Evolutionary conservation across 768 basidiomycete species (phyloP).

Genomic region (Hebeloma cylindrosporum): DNA sequence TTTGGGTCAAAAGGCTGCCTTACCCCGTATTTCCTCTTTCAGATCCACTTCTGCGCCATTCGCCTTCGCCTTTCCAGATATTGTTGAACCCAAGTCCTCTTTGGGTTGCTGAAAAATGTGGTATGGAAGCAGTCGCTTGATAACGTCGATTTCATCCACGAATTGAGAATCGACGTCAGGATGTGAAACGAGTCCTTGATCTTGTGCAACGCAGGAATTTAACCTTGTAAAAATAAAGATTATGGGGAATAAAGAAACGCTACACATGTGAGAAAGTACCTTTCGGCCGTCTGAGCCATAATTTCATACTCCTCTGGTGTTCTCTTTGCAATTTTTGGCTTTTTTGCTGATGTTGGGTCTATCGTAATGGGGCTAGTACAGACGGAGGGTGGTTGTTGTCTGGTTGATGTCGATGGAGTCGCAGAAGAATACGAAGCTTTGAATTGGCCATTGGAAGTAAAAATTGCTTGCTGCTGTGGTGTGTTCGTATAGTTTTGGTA

Average conservation of each 20-base stretch:
- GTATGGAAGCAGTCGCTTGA: slow-evolving; percentile 75
- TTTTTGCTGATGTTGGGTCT: slow-evolving; percentile 10
- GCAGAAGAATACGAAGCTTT: slow-evolving; percentile 25
- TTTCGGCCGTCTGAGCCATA: slow-evolving; percentile 45
- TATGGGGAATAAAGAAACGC: background rate
- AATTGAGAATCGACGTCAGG: slow-evolving; percentile 77
- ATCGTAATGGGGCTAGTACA: slow-evolving; percentile 1
- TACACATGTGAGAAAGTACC: slow-evolving; percentile 31
- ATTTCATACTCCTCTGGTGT: slow-evolving; percentile 52
- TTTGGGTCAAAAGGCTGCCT: slow-evolving; percentile 12
- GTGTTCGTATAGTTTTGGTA: slow-evolving; percentile 21
- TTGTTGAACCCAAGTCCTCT: slow-evolving; percentile 51
- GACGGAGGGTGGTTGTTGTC: slow-evolving; percentile 20
- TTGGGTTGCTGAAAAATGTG: slow-evolving; percentile 76
- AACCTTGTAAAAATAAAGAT: slow-evolving; percentile 41
- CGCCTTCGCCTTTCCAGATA: slow-evolving; percentile 58
- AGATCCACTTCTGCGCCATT: slow-evolving; percentile 50
- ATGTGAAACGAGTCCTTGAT: slow-evolving; percentile 59
- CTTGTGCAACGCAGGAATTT: slow-evolving; percentile 52
- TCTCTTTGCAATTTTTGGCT: slow-evolving; percentile 27
- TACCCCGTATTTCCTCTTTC: slow-evolving; percentile 53
- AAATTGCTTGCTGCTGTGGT: slow-evolving; percentile 7
- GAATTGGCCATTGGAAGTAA: slow-evolving; percentile 24
- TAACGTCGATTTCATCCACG: slow-evolving; percentile 55
- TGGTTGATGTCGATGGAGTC: slow-evolving; percentile 24